Base-by-base conservation (phyloP, 1,139 yeast species). In the Meyerozyma smithsonii region DNA sequence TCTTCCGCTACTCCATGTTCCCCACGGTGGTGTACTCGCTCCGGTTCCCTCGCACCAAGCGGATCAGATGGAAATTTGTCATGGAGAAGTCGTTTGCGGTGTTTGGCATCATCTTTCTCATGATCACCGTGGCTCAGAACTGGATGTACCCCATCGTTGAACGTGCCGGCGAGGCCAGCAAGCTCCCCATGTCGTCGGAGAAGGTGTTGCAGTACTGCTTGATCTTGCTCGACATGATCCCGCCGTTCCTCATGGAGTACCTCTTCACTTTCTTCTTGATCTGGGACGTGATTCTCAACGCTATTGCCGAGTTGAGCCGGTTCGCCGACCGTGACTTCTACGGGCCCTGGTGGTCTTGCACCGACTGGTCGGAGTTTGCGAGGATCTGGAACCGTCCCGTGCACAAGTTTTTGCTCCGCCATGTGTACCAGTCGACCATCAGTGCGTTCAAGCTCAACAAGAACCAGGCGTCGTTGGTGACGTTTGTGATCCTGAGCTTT, bases 301-400 rank as follows among this genome's bases (percentile, higher is more conserved):
- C 84, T 14, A 77, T 92, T 51, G 97, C 96, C 0, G 98, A 92
- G 58, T 66, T 92, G 35, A 83, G 95, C 15, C 54, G 74, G 39
- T 92, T 83, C 61, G 96, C 90, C 2, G 97, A 92, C 57, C 76
- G 98, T 34, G 86, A 84, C 49, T 92, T 92, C 59, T 92, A 92
- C 54, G 95, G 95, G 3, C 87, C 89, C 34, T 92, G 98, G 98
- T 92, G 97, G 98, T 87, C 92, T 50, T 86, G 95, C 49, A 80
- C 85, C 21, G 84, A 89, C 37, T 92, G 97, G 96, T 89, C 86
- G 42, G 92, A 89, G 57, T 92, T 86, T 63, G 85, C 97, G 8
- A 75, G 97, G 48, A 81, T 86, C 48, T 94, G 99, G 98, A 92
- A 92, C 58, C 75, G 79, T 8, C 97, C 97, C 0, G 97, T 94